Percentiles rank a stretch among this genome's conserved stretches.
These are phyloP conservation scores for Mycena galericulata DNA, from an alignment of 768 basidiomycete genomes.

Conservation along the genomic window DNA sequence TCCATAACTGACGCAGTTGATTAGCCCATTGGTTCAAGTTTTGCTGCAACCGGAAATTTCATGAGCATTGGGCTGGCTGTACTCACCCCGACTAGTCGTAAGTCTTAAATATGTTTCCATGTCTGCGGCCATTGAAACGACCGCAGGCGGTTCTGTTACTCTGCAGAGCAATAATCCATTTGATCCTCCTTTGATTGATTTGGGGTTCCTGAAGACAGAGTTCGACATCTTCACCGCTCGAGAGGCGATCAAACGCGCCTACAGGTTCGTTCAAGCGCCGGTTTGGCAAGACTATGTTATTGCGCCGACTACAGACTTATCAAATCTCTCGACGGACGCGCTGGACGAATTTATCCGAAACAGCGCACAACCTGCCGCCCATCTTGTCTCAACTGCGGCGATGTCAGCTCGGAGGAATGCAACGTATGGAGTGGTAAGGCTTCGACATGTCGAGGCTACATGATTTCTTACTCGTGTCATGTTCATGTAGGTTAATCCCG, in stretches of 20 bases:
- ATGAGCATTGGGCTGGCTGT: constrained; percentile 5
- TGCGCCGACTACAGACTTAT: background rate
- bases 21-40: background rate
- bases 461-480: too few relatives aligned
- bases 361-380: background rate
- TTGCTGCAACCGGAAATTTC: constrained; percentile 19
- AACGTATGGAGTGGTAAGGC: constrained; percentile 4
- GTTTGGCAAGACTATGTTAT: too few relatives aligned
- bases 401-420: constrained; percentile 11
- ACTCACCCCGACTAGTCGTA: constrained; percentile 20
- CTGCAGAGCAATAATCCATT: too few relatives aligned
- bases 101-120: background rate
- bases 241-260: constrained; percentile 4
- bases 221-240: constrained; percentile 36
- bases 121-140: constrained; percentile 57
- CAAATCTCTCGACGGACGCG: background rate
- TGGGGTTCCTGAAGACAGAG: constrained; percentile 45
- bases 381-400: background rate
- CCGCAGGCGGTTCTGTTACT: too few relatives aligned
- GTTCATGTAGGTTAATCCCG: constrained; percentile 47
- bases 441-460: too few relatives aligned
- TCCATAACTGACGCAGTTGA: background rate
- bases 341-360: background rate
- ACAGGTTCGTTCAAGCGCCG: too few relatives aligned
- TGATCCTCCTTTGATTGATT: too few relatives aligned